phyloP scores from a whole-genome alignment of 1,139 yeast genomes.

The Blastobotrys ciferrii region DNA sequence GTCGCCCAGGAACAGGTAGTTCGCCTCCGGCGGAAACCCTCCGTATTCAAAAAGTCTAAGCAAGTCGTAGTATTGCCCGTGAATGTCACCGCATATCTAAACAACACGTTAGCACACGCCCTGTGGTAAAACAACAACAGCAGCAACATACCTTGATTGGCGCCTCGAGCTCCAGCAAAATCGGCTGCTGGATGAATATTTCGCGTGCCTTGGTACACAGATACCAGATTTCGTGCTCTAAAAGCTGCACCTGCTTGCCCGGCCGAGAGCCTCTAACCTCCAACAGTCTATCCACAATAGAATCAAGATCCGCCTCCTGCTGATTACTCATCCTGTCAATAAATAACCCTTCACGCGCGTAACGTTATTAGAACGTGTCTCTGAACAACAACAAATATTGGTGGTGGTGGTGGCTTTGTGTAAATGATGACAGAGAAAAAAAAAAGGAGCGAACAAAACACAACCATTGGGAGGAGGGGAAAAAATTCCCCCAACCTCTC shows the following conservation, averaged over 20 bases:
- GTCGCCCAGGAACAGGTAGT: constrained; percentile 70
- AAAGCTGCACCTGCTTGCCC: constrained; percentile 91
- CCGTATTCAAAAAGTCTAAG: constrained; percentile 95
- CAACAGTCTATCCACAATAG: constrained; percentile 91
- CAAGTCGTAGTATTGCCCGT: constrained; percentile 95
- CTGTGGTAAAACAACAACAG: background rate
- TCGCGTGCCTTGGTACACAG: constrained; percentile 97
- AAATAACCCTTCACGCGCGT: constrained; percentile 1
- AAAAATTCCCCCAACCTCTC: background rate
- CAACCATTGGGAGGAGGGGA: background rate
- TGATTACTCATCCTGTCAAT: constrained; percentile 13
- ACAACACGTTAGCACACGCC: background rate
- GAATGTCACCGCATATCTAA: constrained; percentile 86
- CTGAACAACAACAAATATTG: background rate
- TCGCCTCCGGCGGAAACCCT: constrained; percentile 91
- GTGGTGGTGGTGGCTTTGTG: background rate
- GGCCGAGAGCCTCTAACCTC: constrained; percentile 99
- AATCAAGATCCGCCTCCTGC: constrained; percentile 90
- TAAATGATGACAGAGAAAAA: background rate
- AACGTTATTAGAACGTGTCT: background rate
- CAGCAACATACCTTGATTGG: constrained; percentile 76
- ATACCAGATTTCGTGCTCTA: constrained; percentile 91
- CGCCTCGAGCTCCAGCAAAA: constrained; percentile 90
- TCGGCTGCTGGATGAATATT: constrained; percentile 96
- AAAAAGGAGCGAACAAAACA: background rate